phyloP scores from a whole-genome alignment of 2,329 filamentous ascomycete species.

The Orbilia blumenaviensis region DNA sequence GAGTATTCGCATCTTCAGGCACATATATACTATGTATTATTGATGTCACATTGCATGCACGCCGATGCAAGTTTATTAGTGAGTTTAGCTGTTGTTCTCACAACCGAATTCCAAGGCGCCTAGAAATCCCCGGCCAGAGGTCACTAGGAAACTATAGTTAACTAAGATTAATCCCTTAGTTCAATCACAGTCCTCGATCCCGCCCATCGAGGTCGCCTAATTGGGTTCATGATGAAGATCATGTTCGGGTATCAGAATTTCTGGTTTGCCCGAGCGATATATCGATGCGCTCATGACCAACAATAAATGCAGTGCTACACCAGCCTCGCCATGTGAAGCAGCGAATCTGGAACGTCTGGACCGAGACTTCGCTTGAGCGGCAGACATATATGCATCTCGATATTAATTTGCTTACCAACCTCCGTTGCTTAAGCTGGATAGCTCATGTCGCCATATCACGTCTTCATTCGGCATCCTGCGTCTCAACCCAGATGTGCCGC shows the following conservation, averaged over 20 bases:
- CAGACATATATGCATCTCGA: neutral
- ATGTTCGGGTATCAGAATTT: neutral
- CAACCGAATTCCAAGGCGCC: neutral
- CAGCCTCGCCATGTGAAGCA: conserved; percentile 20
- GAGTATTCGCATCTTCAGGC: too few species aligned
- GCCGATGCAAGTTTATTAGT: neutral
- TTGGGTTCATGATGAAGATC: conserved; percentile 3
- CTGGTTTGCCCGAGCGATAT: neutral
- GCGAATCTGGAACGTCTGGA: neutral
- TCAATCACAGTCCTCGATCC: neutral
- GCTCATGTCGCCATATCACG: conserved; percentile 49
- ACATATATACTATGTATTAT: neutral
- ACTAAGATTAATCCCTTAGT: neutral
- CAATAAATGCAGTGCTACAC: conserved; percentile 36
- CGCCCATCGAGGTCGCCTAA: neutral
- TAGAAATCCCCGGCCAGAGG: conserved; percentile 14
- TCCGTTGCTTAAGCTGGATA: neutral
- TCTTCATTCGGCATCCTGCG: conserved; percentile 1
- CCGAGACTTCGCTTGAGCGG: neutral
- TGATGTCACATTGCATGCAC: neutral
- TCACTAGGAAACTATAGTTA: neutral
- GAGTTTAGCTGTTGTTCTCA: neutral
- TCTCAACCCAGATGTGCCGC: neutral
- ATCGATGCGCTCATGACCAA: neutral
- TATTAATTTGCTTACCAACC: conserved; percentile 7